Base-by-base conservation (phyloP, 305 asterid species). In the Coffea humblotiana region DNA sequence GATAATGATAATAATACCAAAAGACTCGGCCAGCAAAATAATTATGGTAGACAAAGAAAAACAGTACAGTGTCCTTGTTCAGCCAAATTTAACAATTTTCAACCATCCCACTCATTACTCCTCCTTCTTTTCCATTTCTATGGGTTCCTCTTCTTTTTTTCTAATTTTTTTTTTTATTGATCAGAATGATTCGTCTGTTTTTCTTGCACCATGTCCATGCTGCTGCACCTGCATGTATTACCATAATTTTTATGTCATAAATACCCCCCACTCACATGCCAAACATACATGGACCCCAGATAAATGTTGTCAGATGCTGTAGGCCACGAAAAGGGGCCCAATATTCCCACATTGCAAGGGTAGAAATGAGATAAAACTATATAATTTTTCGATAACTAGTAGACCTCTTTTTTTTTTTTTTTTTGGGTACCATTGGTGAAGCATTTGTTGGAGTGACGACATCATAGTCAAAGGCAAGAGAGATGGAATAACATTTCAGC, bases 11-110 rank as follows among this genome's bases (percentile, higher is more conserved):
- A 32, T 32, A 32, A 32, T 32, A 32, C 1, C 58, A 43, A 64
- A 70, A 27, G 74, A 67, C 32, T 51, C 73, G 77, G 74, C 71
- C 60, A 49, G 79, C 77, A 80, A 80, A 66, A 71, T 83, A 69
- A 85, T 82, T 52, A 49, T 80, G 74, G 58, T 83, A 83, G 81
- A 75, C 84, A 83, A 64, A 14, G 81, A 77, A 77, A 80, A 83
- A 56, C 74, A 64, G 64, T 19, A 32, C 32, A 3, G 4, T 11
- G 79, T 40, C 78, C 35, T 63, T 78, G 68, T 56, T 83, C 70
- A 63, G 74, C 77, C 77, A 27, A 67, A 51, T 85, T 71, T 47
- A 66, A 71, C 81, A 75, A 70, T 23, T 66, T 76, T 85, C 84
- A 75, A 83, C 79, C 25, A 66, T 52, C 47, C 73, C 72, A 78